Evolutionary conservation across 495 filamentous ascomycete species (phyloP).

Genomic region (Extremus antarcticus): DNA sequence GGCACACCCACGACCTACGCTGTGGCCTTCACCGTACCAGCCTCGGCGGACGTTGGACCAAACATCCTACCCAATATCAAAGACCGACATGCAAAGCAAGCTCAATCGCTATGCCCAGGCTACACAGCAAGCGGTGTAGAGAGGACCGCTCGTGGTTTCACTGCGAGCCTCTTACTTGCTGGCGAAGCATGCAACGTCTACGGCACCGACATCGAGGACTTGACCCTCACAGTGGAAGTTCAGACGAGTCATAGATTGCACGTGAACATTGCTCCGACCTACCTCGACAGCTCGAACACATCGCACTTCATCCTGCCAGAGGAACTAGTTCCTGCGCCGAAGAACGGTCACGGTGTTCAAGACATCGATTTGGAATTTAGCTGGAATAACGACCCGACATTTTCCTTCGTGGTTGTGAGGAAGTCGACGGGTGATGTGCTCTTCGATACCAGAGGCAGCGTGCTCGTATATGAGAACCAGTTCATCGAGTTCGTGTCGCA

Average conservation of each 20-base stretch:
- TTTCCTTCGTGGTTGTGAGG: conserved; percentile 47
- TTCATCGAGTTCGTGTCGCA: conserved; percentile 51
- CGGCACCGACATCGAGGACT: conserved; percentile 48
- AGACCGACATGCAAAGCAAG: conserved; percentile 59
- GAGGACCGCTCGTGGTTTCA: conserved; percentile 37
- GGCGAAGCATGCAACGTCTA: conserved; percentile 34
- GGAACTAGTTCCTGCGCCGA: conserved; percentile 49
- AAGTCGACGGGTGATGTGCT: conserved; percentile 46
- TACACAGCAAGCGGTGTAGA: conserved; percentile 46
- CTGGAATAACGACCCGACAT: conserved; percentile 43
- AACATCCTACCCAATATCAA: conserved; percentile 58
- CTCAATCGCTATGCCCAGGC: conserved; percentile 57
- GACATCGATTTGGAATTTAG: conserved; percentile 44
- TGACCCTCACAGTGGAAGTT: conserved; percentile 44
- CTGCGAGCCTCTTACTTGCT: conserved; percentile 43
- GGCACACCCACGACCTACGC: conserved; percentile 18
- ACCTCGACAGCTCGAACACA: conserved; percentile 49
- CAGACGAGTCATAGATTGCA: conserved; percentile 56
- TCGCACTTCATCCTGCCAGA: conserved; percentile 72
- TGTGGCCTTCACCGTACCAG: conserved; percentile 44
- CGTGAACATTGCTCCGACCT: conserved; percentile 58
- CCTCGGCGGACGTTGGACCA: conserved; percentile 44
- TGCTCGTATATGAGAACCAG: conserved; percentile 52
- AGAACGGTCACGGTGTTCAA: conserved; percentile 31
- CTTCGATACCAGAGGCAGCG: conserved; percentile 45